These are phyloP conservation scores for Starmerella powellii DNA, from an alignment of 805 yeast species.

Conservation along the genomic window DNA sequence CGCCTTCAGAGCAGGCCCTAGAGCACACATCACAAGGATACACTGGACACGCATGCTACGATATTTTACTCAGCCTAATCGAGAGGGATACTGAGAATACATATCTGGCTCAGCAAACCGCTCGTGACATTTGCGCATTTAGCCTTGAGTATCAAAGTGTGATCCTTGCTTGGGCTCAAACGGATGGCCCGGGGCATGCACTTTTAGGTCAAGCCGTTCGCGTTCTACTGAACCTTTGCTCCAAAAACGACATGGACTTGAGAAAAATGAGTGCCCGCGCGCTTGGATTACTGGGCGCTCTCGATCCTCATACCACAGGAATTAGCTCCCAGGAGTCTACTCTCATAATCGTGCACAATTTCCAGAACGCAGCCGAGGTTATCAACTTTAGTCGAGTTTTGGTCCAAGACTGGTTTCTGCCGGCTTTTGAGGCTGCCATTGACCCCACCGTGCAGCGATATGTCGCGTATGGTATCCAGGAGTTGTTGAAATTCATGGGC, in stretches of 20 bases:
- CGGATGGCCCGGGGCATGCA: slow-evolving; percentile 12
- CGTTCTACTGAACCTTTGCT: slow-evolving; percentile 26
- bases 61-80: slow-evolving; percentile 15
- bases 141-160: slow-evolving; percentile 11
- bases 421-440: slow-evolving; percentile 78
- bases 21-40: no score
- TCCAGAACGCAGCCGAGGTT: slow-evolving; percentile 51
- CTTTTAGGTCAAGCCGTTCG: slow-evolving; percentile 22
- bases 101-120: slow-evolving; percentile 20
- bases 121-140: slow-evolving; percentile 17
- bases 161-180: slow-evolving; percentile 11
- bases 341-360: slow-evolving; percentile 46
- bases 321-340: slow-evolving; percentile 34
- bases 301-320: slow-evolving; percentile 52
- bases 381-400: slow-evolving; percentile 51
- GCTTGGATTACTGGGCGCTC: slow-evolving; percentile 62
- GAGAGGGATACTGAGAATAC: slow-evolving; percentile 17
- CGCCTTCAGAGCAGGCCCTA: no score
- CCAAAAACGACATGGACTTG: slow-evolving; percentile 29
- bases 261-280: slow-evolving; percentile 54
- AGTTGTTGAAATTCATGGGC: slow-evolving; percentile 46
- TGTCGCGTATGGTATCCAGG: slow-evolving; percentile 82
- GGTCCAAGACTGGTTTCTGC: slow-evolving; percentile 59
- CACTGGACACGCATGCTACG: slow-evolving; percentile 4
- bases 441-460: slow-evolving; percentile 76